Percentiles rank a stretch among this genome's conserved stretches.
Evolutionary conservation across 768 basidiomycete genomes (phyloP).

Genomic region (Pleurotus salmoneostramineus): DNA sequence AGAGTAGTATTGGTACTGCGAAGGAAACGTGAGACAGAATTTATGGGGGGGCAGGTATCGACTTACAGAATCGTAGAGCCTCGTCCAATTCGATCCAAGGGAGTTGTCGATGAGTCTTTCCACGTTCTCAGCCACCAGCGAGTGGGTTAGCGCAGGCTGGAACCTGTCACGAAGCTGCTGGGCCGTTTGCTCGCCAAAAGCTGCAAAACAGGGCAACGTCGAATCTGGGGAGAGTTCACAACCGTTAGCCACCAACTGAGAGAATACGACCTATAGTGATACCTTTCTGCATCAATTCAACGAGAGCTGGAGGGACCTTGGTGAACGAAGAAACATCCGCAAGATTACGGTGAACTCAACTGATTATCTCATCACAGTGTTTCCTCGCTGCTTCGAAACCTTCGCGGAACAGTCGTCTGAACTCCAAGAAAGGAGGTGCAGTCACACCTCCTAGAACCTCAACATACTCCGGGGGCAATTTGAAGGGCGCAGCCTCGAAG

Average conservation of each 20-base stretch:
- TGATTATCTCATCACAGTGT: slow-evolving; percentile 94
- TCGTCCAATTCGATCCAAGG: slow-evolving; percentile 90
- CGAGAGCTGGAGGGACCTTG: slow-evolving; percentile 43
- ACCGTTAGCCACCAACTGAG: slow-evolving; percentile 1
- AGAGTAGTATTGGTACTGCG: slow-evolving; percentile 90
- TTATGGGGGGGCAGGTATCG: not conserved
- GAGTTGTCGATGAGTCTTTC: slow-evolving; percentile 88
- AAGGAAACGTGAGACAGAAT: slow-evolving; percentile 1
- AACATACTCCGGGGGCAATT: slow-evolving; percentile 90
- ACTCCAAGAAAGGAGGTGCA: slow-evolving; percentile 74
- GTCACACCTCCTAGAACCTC: slow-evolving; percentile 90
- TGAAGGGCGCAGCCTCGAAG: slow-evolving; percentile 99
- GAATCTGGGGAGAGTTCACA: slow-evolving; percentile 55
- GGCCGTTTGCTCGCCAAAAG: slow-evolving; percentile 89
- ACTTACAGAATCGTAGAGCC: slow-evolving; percentile 90
- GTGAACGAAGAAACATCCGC: not conserved
- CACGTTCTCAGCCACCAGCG: slow-evolving; percentile 81
- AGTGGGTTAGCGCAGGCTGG: slow-evolving; percentile 85
- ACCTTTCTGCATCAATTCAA: slow-evolving; percentile 99
- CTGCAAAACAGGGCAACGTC: slow-evolving; percentile 83
- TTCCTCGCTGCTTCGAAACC: slow-evolving; percentile 94
- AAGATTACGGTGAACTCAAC: slow-evolving; percentile 36
- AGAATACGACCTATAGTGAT: slow-evolving; percentile 10
- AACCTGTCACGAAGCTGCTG: slow-evolving; percentile 88
- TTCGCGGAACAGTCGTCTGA: slow-evolving; percentile 83